These are phyloP conservation scores for Kappamyces sp. DNA, from an alignment of 192 early-diverging fungal species.

Conservation along the genomic window DNA sequence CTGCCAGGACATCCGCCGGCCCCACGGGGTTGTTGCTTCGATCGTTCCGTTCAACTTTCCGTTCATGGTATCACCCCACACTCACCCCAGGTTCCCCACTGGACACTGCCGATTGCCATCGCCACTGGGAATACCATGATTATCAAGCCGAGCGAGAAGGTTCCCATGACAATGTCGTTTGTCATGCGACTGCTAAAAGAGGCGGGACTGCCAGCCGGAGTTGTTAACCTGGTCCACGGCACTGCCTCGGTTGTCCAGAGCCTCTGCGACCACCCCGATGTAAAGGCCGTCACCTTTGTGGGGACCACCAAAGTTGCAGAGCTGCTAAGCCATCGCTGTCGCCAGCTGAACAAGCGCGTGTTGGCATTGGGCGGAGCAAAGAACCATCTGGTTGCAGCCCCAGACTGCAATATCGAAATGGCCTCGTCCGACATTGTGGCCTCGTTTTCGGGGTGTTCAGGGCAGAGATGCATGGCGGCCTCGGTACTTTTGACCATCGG, in stretches of 20 bases:
- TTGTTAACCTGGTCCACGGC: constrained; percentile 72
- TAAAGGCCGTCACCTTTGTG: constrained; percentile 71
- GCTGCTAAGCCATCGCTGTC: constrained; percentile 39
- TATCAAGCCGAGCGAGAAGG: constrained; percentile 77
- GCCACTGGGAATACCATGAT: constrained; percentile 66
- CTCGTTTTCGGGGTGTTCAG: constrained; percentile 70
- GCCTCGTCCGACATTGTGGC: constrained; percentile 70
- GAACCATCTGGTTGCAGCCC: constrained; percentile 75
- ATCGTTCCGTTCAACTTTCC: constrained; percentile 83
- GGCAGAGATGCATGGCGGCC: constrained; percentile 71
- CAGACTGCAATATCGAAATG: constrained; percentile 72
- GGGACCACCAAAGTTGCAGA: constrained; percentile 75
- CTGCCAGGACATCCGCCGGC: constrained; percentile 57
- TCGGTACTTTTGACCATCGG: constrained; percentile 67
- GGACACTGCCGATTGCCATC: constrained; percentile 72
- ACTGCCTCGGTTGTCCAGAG: constrained; percentile 45
- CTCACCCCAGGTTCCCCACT: constrained; percentile 71
- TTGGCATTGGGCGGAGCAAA: constrained; percentile 59
- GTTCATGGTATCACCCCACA: constrained; percentile 50
- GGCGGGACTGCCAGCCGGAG: constrained; percentile 64
- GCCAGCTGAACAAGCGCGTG: constrained; percentile 58
- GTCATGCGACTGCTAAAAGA: constrained; percentile 15
- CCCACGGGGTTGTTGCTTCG: constrained; percentile 69
- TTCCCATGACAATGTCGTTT: constrained; percentile 69
- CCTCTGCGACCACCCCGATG: constrained; percentile 54